Evolutionary conservation across 805 yeast genomes (phyloP).

Genomic region (Ogataea minuta): DNA sequence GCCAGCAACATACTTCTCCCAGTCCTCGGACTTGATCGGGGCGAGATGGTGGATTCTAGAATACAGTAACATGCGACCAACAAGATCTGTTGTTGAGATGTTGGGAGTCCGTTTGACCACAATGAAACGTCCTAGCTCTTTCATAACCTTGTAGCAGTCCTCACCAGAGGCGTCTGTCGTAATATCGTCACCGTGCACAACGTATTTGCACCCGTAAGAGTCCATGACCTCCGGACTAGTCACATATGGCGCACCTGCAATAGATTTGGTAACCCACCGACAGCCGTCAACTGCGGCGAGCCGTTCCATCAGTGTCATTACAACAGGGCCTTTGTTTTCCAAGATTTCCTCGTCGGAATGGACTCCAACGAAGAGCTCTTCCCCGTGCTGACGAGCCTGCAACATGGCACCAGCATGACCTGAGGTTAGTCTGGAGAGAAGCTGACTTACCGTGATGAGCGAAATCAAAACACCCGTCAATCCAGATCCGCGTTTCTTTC

Average conservation of each 20-base stretch:
- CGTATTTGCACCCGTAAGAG: slow-evolving; percentile 71
- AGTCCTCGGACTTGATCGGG: slow-evolving; percentile 31
- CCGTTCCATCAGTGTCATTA: slow-evolving; percentile 81
- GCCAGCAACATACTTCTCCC: slow-evolving; percentile 10
- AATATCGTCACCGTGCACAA: slow-evolving; percentile 98
- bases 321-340: slow-evolving; percentile 88
- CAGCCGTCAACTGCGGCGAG: slow-evolving; percentile 84
- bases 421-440: slow-evolving; percentile 11
- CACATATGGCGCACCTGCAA: slow-evolving; percentile 87
- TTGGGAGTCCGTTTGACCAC: slow-evolving; percentile 94
- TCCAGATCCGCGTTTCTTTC: slow-evolving; percentile 65
- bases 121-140: slow-evolving; percentile 78
- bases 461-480: slow-evolving; percentile 97
- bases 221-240: slow-evolving; percentile 84
- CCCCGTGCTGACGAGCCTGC: slow-evolving; percentile 85
- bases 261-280: slow-evolving; percentile 76
- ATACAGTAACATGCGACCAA: slow-evolving; percentile 75
- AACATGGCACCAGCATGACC: slow-evolving; percentile 93
- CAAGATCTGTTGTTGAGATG: slow-evolving; percentile 92
- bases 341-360: slow-evolving; percentile 88
- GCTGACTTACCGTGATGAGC: slow-evolving; percentile 76
- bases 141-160: slow-evolving; percentile 84
- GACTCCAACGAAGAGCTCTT: slow-evolving; percentile 78
- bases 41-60: slow-evolving; percentile 57
- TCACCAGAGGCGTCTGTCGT: slow-evolving; percentile 95